These are phyloP conservation scores for Wickerhamiella azyma DNA, from an alignment of 805 yeast genomes.

Conservation along the genomic window DNA sequence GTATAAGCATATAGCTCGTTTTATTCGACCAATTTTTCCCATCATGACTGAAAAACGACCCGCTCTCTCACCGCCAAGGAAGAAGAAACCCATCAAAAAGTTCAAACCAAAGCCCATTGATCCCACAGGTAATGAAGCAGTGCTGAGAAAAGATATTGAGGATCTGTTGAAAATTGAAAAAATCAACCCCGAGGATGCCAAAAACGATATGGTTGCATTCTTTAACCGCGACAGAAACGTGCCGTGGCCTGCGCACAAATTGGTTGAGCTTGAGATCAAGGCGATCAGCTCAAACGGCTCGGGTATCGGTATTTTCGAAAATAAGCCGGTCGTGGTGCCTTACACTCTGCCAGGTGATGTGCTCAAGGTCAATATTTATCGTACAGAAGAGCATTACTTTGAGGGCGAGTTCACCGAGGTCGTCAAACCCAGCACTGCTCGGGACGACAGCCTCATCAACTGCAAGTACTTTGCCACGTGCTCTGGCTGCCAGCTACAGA, in stretches of 20 bases:
- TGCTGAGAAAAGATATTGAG: conserved; percentile 58
- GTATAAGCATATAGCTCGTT: conserved; percentile 6
- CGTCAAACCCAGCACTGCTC: conserved; percentile 30
- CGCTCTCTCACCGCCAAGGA: not conserved
- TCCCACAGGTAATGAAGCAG: conserved; percentile 69
- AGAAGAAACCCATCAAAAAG: conserved; percentile 23
- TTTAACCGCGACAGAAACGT: conserved; percentile 36
- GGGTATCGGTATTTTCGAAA: conserved; percentile 58
- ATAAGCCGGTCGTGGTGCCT: conserved; percentile 71
- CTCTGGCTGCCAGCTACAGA: conserved; percentile 91
- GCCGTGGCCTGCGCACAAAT: conserved; percentile 39
- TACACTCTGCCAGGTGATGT: conserved; percentile 80
- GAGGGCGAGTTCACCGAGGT: conserved; percentile 61
- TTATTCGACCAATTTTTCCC: conserved; percentile 6
- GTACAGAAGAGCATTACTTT: conserved; percentile 59
- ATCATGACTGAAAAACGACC: conserved; percentile 6
- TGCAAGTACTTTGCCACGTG: conserved; percentile 85
- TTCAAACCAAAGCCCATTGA: conserved; percentile 54
- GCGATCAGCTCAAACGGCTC: conserved; percentile 70
- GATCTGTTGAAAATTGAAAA: conserved; percentile 37
- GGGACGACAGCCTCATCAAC: conserved; percentile 46
- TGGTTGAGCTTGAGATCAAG: conserved; percentile 45
- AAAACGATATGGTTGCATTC: conserved; percentile 52
- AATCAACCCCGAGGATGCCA: conserved; percentile 32
- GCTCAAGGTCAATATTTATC: conserved; percentile 56